These are phyloP conservation scores for Populus simonii DNA, from an alignment of 345 rosid genomes.

Conservation along the genomic window DNA sequence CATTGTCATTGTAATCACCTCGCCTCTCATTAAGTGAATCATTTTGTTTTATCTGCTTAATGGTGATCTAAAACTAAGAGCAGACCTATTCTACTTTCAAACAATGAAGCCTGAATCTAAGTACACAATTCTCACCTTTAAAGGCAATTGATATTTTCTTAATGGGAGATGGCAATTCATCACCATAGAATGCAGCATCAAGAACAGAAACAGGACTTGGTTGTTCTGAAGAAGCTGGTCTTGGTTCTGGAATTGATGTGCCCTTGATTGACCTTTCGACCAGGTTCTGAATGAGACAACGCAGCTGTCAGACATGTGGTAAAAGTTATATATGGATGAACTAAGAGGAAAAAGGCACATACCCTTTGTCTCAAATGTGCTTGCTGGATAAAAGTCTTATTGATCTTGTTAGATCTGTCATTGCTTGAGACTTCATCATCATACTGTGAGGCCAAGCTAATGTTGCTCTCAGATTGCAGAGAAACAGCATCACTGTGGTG, in stretches of 20 bases:
- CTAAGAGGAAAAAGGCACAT: conserved; percentile 22
- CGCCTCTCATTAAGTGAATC: background rate
- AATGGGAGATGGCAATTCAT: conserved; percentile 83
- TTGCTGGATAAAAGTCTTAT: conserved; percentile 30
- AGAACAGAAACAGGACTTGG: conserved; percentile 95
- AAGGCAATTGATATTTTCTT: conserved; percentile 60
- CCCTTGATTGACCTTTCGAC: conserved; percentile 35
- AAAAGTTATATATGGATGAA: conserved; percentile 10
- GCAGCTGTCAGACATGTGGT: conserved; percentile 18
- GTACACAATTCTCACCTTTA: conserved; percentile 44
- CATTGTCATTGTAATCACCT: background rate
- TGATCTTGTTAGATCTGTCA: conserved; percentile 40
- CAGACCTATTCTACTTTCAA: background rate
- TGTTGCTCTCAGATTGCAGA: conserved; percentile 51
- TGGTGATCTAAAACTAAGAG: background rate
- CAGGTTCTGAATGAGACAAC: conserved; percentile 50
- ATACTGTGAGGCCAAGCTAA: conserved; percentile 46
- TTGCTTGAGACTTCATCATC: conserved; percentile 68
- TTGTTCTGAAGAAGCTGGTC: conserved; percentile 54
- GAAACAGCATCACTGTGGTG: conserved; percentile 40
- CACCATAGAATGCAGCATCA: conserved; percentile 67
- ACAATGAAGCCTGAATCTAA: background rate
- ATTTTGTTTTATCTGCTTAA: background rate
- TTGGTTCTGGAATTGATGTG: conserved; percentile 31
- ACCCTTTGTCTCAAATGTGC: conserved; percentile 41